Evolutionary conservation across 768 basidiomycete species (phyloP), one percentile per base, ranked within the genome.

Genomic region (Russula compacta): DNA sequence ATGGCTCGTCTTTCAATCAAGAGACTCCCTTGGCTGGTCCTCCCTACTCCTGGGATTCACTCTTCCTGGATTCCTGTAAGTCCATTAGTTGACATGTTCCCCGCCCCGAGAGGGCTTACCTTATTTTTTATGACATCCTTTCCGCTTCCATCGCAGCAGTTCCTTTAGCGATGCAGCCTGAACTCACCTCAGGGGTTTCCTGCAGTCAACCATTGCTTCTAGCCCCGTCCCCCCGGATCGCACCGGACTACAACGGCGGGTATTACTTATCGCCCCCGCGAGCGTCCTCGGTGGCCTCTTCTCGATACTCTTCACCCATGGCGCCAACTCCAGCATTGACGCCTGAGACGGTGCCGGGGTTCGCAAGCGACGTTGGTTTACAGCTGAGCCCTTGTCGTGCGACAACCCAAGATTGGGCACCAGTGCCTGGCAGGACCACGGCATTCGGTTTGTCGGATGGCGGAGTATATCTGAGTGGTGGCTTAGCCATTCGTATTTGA

Each of bases 221-320:
- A 5, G 39, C 61, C 33, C 51, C 56, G 21, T 24, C 21, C 17
- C 44, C 61, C 8, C 56, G 11, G 17, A 44, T 53, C 7, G 38
- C 51, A 32, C 32, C 32, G 14, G 33, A 29, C 6, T 48, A 21
- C 21, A 50, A 24, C 44, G 29, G 10, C 4, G 51, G 39, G 11
- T 53, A 53, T 42, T 58, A 48, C 51, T 17, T 48, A 24, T 42
- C 56, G 3, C 46, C 56, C 17, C 32, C 11, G 24, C 50, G 44
- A 52, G 38, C 51, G 19, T 48, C 56, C 8, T 36, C 61, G 32
- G 36, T 0, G n/a, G 9, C 15, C 14, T 62, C 61, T 43, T 62
- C 61, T 11, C 32, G 14, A 42, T 58, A 53, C 46, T 58, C 61
- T 40, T 62, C 61, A 36, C 52, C 52, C 36, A 29, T 61, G 55